Percentiles rank a stretch among this genome's conserved stretches.
These are phyloP conservation scores for Podospora anserina DNA, from an alignment of 495 filamentous ascomycete genomes.

Conservation along the genomic window DNA sequence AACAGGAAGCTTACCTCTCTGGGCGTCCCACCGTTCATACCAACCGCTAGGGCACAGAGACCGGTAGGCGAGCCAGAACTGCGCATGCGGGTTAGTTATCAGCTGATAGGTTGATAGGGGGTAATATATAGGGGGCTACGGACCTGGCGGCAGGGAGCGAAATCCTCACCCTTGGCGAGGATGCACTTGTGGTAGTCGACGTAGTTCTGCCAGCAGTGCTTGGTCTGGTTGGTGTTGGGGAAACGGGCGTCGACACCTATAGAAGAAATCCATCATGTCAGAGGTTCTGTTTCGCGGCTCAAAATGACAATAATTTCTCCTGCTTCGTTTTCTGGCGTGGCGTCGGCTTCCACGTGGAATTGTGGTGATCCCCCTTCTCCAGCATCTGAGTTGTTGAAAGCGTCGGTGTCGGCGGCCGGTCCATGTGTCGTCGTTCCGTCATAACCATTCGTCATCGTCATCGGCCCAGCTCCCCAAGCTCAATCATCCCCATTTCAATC, in stretches of 20 bases:
- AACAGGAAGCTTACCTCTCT: conserved; percentile 69
- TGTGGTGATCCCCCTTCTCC: neutral
- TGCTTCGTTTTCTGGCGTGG: neutral
- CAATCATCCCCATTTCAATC: neutral
- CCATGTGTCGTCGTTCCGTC: conserved; percentile 13
- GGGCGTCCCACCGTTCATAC: conserved; percentile 94
- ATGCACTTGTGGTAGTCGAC: conserved; percentile 99
- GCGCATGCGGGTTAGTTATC: neutral
- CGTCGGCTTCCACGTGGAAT: neutral
- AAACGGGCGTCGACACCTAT: conserved; percentile 98
- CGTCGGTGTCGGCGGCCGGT: neutral
- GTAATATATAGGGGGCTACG: conserved; percentile 26
- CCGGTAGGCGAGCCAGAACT: conserved; percentile 96
- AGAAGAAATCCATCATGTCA: conserved; percentile 7
- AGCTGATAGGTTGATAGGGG: neutral
- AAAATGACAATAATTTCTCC: neutral
- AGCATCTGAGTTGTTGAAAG: neutral
- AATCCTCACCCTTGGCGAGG: conserved; percentile 97
- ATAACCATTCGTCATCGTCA: conserved; percentile 12
- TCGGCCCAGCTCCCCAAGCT: neutral
- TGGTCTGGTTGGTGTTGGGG: conserved; percentile 94
- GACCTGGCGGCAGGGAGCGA: conserved; percentile 94
- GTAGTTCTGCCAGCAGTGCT: conserved; percentile 98
- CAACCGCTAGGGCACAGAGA: conserved; percentile 95
- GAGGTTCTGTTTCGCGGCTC: neutral